Evolutionary conservation across 163 green algal species (phyloP).

Genomic region (Volvox carteri): DNA sequence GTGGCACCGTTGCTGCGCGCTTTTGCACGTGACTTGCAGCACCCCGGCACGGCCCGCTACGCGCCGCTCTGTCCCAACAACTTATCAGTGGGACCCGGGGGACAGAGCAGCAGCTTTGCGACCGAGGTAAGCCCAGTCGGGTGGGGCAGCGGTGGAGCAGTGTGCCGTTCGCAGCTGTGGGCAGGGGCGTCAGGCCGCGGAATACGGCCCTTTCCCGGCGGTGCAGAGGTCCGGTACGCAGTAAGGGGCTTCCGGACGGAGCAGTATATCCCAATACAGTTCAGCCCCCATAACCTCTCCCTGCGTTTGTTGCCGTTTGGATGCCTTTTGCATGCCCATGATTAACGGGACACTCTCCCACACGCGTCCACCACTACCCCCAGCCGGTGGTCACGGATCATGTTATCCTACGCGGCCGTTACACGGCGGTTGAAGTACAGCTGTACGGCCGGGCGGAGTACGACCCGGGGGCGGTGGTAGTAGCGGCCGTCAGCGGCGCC

Average conservation of each 20-base stretch:
- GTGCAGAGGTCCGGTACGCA: too few relatives aligned
- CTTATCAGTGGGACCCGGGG: conserved; percentile 12
- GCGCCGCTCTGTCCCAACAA: conserved; percentile 37
- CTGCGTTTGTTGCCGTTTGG: too few relatives aligned
- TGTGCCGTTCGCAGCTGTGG: too few relatives aligned
- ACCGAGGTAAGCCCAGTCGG: conserved; percentile 23
- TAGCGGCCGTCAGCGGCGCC: not conserved
- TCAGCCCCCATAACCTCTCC: too few relatives aligned
- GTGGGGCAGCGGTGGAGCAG: not conserved
- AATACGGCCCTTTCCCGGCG: too few relatives aligned
- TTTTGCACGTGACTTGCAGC: conserved; percentile 48
- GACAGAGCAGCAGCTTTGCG: conserved; percentile 27
- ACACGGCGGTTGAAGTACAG: conserved; percentile 21
- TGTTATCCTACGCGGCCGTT: conserved; percentile 50
- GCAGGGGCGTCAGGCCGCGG: too few relatives aligned
- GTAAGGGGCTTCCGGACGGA: too few relatives aligned
- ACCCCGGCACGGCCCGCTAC: conserved; percentile 28
- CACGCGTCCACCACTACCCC: too few relatives aligned
- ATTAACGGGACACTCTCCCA: too few relatives aligned
- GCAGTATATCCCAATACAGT: too few relatives aligned
- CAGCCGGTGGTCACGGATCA: conserved; percentile 50
- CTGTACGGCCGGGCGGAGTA: conserved; percentile 46
- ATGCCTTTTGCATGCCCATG: too few relatives aligned
- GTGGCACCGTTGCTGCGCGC: conserved; percentile 4
- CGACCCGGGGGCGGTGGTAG: conserved; percentile 3